phyloP scores from a whole-genome alignment of 768 basidiomycete genomes.

The Tephrocybe sp. region DNA sequence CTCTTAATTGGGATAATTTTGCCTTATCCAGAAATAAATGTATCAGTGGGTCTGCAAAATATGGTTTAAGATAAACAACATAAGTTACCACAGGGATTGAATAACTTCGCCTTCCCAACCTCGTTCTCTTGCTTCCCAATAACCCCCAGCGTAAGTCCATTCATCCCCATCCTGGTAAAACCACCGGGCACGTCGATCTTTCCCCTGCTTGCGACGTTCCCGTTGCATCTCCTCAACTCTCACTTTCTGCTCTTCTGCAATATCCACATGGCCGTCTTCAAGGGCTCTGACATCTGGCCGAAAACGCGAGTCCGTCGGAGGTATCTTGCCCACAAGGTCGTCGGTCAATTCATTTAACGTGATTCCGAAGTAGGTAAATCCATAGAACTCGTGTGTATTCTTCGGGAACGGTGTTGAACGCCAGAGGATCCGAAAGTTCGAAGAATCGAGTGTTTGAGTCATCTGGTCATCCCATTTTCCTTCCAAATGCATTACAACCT shows the following conservation, averaged over 20 bases:
- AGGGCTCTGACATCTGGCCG: conserved; percentile 83
- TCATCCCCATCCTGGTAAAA: conserved; percentile 70
- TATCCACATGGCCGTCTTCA: conserved; percentile 72
- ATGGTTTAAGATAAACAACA: conserved; percentile 1
- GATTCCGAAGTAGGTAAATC: conserved; percentile 79
- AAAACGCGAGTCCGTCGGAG: conserved; percentile 79
- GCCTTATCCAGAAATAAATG: background rate
- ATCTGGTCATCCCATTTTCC: conserved; percentile 90
- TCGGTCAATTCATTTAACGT: conserved; percentile 79
- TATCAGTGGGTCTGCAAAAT: background rate
- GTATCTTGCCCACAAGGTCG: conserved; percentile 62
- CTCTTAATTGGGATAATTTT: no score
- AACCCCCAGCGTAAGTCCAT: conserved; percentile 77
- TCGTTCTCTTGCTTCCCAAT: conserved; percentile 74
- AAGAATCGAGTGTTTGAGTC: conserved; percentile 64
- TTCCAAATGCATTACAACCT: conserved; percentile 64
- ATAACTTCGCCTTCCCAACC: conserved; percentile 58
- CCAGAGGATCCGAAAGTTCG: conserved; percentile 78
- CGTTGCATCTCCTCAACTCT: conserved; percentile 78
- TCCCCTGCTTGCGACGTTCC: conserved; percentile 60
- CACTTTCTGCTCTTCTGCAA: conserved; percentile 71
- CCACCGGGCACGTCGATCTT: conserved; percentile 69
- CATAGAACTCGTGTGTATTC: conserved; percentile 71
- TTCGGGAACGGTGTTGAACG: conserved; percentile 72
- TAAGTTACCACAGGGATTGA: conserved; percentile 62